Percentiles rank a stretch among this genome's conserved stretches.
phyloP scores from a whole-genome alignment of 2,329 filamentous ascomycete genomes.

The Aspergillus brunneoviolaceus region DNA sequence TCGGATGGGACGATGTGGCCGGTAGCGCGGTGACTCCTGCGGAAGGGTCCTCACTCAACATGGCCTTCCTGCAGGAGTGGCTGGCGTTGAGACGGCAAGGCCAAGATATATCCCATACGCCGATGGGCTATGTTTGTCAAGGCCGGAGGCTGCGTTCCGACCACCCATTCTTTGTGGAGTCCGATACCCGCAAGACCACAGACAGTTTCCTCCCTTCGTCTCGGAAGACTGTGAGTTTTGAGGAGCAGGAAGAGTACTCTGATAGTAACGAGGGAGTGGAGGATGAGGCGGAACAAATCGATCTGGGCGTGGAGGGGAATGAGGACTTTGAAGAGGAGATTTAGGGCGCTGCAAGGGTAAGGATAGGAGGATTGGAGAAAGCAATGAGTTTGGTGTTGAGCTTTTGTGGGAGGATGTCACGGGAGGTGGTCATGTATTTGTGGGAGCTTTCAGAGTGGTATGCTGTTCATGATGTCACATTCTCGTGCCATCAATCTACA shows the following conservation, averaged over 20 bases:
- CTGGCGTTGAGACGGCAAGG: constrained; percentile 33
- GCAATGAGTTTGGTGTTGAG: too few species aligned
- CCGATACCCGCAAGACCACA: not conserved
- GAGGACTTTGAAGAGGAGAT: not conserved
- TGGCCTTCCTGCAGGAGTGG: constrained; percentile 38
- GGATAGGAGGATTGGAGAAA: too few species aligned
- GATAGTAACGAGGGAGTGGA: constrained; percentile 9
- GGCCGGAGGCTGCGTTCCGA: constrained; percentile 25
- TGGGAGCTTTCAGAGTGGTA: too few species aligned
- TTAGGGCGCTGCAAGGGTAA: too few species aligned
- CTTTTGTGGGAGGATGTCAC: too few species aligned
- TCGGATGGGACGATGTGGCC: not conserved
- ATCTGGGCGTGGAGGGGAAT: not conserved
- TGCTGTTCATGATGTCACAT: too few species aligned
- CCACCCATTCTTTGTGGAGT: constrained; percentile 30
- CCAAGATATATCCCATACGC: constrained; percentile 36
- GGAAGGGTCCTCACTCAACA: constrained; percentile 5
- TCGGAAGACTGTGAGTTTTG: not conserved
- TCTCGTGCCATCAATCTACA: too few species aligned
- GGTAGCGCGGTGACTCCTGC: not conserved
- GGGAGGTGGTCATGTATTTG: too few species aligned
- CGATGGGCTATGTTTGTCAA: constrained; percentile 38
- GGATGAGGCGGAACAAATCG: not conserved
- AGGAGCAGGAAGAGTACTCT: constrained; percentile 7
- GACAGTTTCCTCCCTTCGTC: not conserved